These are phyloP conservation scores for Circinella minor DNA, from an alignment of 371 early-diverging fungal genomes.

Conservation along the genomic window DNA sequence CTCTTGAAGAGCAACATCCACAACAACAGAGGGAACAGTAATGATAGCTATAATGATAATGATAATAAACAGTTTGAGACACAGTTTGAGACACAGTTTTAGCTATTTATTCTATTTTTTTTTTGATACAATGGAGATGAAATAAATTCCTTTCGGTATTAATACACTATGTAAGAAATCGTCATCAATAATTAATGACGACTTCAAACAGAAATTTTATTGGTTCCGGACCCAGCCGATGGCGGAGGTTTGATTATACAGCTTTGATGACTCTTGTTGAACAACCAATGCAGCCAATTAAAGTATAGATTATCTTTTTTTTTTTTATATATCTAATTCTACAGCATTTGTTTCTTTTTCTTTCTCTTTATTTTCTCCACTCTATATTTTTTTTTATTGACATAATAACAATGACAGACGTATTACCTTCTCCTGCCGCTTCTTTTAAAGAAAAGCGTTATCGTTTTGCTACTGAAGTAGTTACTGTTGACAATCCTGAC, in stretches of 20 bases:
- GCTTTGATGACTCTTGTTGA: background rate
- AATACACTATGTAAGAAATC: no score
- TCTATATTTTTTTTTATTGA: background rate
- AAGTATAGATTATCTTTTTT: background rate
- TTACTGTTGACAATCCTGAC: conserved; percentile 76
- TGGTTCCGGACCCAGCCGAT: background rate
- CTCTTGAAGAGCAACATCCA: no score
- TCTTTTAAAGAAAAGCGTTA: conserved; percentile 59
- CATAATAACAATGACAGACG: background rate
- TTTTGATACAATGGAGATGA: no score
- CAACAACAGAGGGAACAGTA: no score
- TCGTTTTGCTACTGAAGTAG: conserved; percentile 88
- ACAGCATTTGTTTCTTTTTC: background rate
- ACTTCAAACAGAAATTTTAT: no score
- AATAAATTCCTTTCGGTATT: no score
- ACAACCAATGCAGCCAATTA: background rate
- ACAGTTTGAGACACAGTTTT: no score
- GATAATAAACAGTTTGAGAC: no score
- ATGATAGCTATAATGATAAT: no score
- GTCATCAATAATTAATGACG: no score
- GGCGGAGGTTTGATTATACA: background rate
- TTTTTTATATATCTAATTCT: background rate
- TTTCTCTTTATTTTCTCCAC: background rate
- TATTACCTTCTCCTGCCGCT: conserved; percentile 36
- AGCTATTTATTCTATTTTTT: no score